phyloP scores from a whole-genome alignment of 805 yeast species.

The Candida nitratophila region DNA sequence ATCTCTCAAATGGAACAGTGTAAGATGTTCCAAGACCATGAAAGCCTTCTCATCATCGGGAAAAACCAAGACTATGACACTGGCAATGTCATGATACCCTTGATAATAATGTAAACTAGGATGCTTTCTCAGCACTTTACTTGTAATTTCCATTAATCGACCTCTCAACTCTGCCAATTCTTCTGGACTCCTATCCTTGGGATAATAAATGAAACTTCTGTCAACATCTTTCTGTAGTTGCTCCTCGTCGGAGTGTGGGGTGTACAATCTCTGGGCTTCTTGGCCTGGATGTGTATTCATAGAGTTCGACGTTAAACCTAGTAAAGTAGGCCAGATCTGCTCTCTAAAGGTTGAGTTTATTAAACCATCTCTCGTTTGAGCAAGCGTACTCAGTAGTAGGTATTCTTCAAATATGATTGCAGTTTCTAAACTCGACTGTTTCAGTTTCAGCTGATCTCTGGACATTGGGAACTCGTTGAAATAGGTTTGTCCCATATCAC shows the following conservation, averaged over 20 bases:
- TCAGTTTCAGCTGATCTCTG: slow-evolving; percentile 30
- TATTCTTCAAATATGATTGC: slow-evolving; percentile 26
- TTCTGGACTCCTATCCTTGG: slow-evolving; percentile 14
- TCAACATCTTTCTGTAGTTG: slow-evolving; percentile 77
- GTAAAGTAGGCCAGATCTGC: slow-evolving; percentile 45
- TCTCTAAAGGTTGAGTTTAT: slow-evolving; percentile 33
- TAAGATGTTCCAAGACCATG: slow-evolving; percentile 44
- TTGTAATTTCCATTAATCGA: slow-evolving; percentile 37
- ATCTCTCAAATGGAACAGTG: slow-evolving; percentile 67
- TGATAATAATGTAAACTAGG: slow-evolving; percentile 76
- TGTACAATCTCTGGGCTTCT: slow-evolving; percentile 7
- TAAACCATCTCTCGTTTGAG: slow-evolving; percentile 42
- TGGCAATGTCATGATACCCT: slow-evolving; percentile 86
- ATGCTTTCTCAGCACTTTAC: slow-evolving; percentile 48
- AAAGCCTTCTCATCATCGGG: slow-evolving; percentile 28
- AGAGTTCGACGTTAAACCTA: slow-evolving; percentile 25
- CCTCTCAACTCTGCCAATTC: slow-evolving; percentile 28
- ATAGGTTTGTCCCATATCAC: slow-evolving; percentile 38
- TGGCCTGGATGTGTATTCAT: slow-evolving; percentile 4
- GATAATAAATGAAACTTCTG: slow-evolving; percentile 52
- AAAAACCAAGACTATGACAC: slow-evolving; percentile 54
- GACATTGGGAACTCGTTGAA: slow-evolving; percentile 36
- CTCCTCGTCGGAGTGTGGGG: slow-evolving; percentile 60
- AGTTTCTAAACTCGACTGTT: slow-evolving; percentile 30
- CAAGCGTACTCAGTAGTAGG: slow-evolving; percentile 24